phyloP scores from a whole-genome alignment of 78 protist genomes.

The Dictyostelium citrinum region DNA sequence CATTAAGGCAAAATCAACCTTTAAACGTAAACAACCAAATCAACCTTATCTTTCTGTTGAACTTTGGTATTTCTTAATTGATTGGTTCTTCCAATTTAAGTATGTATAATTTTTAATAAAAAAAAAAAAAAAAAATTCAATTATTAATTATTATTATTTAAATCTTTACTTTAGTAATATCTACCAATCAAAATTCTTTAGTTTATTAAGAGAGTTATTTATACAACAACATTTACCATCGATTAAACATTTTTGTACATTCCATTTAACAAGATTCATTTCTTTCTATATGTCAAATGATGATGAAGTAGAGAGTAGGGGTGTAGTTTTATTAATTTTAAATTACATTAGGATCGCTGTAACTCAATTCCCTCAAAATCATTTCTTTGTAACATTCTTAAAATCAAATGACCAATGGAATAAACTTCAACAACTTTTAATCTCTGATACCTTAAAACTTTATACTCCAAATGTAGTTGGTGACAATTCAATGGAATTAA shows the following conservation, averaged over 20 bases:
- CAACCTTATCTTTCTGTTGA: slow-evolving; percentile 39
- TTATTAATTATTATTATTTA: too few species aligned
- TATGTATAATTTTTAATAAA: too few species aligned
- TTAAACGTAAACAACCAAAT: slow-evolving; percentile 25
- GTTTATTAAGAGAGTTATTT: slow-evolving; percentile 38
- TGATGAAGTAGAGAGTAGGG: neutral
- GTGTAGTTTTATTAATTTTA: slow-evolving; percentile 25
- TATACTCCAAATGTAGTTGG: neutral
- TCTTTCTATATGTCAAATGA: slow-evolving; percentile 1
- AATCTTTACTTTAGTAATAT: too few species aligned
- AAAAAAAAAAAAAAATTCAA: too few species aligned
- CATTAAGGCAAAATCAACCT: slow-evolving; percentile 1
- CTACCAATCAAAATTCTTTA: slow-evolving; percentile 40
- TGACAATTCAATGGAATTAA: neutral
- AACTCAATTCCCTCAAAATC: neutral
- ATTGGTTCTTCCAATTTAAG: slow-evolving; percentile 70
- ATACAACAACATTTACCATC: slow-evolving; percentile 52
- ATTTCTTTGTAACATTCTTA: slow-evolving; percentile 35
- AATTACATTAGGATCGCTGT: slow-evolving; percentile 36
- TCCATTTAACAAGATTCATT: slow-evolving; percentile 45
- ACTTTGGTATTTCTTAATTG: slow-evolving; percentile 47
- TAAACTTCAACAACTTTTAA: neutral
- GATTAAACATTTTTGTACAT: slow-evolving; percentile 55
- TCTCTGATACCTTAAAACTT: neutral
- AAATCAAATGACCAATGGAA: slow-evolving; percentile 50